Evolutionary conservation across 805 yeast genomes (phyloP).

Genomic region (Teunomyces tritomae): DNA sequence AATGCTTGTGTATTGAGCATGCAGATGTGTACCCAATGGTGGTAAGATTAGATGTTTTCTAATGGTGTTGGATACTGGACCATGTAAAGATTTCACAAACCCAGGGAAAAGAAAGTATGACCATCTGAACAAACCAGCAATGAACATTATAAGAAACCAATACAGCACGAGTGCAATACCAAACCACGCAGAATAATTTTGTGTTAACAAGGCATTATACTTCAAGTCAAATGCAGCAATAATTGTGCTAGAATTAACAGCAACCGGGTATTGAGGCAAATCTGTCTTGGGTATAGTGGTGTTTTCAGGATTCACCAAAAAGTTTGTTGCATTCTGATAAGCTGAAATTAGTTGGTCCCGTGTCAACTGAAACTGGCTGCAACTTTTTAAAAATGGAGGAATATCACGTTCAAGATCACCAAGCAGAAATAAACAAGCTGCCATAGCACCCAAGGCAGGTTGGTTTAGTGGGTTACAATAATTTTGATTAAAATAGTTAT

Average conservation of each 20-base stretch:
- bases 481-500: neutral
- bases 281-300: neutral
- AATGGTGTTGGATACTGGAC: conserved; percentile 15
- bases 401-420: neutral
- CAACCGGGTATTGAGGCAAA: neutral
- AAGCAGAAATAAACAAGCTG: conserved; percentile 5
- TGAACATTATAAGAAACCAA: conserved; percentile 39
- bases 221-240: conserved; percentile 2
- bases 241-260: neutral
- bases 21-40: conserved; percentile 14
- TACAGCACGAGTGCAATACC: conserved; percentile 36
- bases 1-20: conserved; percentile 4
- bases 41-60: conserved; percentile 18
- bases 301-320: conserved; percentile 23
- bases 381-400: neutral
- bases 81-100: conserved; percentile 14
- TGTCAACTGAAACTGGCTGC: conserved; percentile 18
- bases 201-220: conserved; percentile 14
- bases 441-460: conserved; percentile 9
- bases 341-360: conserved; percentile 26
- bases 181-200: conserved; percentile 26
- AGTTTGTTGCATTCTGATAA: conserved; percentile 40
- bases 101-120: conserved; percentile 20
- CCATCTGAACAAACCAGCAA: conserved; percentile 28
- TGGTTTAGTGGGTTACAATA: neutral